A percentile compares a stretch with the other conserved stretches of the same genome.
Conservation (phyloP, 1,284 basidiomycete species). For the Leccinum olivaceoglutinosum region DNA sequence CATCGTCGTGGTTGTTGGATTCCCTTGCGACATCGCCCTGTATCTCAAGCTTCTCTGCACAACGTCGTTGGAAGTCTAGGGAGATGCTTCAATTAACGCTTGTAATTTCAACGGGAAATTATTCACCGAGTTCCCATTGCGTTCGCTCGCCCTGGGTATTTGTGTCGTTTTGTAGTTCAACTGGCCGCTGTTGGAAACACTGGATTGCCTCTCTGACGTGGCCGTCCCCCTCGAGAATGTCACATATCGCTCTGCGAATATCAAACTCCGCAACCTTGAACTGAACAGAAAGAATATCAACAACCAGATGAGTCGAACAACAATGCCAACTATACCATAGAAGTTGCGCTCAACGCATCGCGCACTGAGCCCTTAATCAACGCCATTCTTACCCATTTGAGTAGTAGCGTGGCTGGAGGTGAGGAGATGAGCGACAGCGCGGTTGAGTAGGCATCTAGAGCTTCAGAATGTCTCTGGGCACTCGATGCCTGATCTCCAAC, state of each 20-base stretch:
- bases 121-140: conserved; percentile 5
- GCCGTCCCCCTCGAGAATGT: not conserved
- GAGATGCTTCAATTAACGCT: not conserved
- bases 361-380: not conserved
- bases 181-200: conserved; percentile 1
- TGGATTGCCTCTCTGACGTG: not conserved
- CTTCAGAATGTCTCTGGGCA: conserved; percentile 1
- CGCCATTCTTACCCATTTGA: conserved; percentile 6
- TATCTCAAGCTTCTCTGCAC: conserved; percentile 1
- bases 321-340: not conserved
- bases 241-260: not conserved
- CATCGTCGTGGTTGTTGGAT: not conserved
- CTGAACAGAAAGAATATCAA: not conserved
- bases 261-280: conserved; percentile 5
- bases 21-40: not conserved
- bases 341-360: not conserved
- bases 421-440: conserved; percentile 3
- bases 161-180: not conserved
- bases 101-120: not conserved
- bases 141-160: not conserved
- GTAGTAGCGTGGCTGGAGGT: not conserved
- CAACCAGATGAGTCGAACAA: not conserved
- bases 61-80: conserved; percentile 1
- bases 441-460: conserved; percentile 1
- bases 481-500: conserved; percentile 2